phyloP scores from a whole-genome alignment of 2,329 filamentous ascomycete genomes.

The Penicillium hesseltinei region DNA sequence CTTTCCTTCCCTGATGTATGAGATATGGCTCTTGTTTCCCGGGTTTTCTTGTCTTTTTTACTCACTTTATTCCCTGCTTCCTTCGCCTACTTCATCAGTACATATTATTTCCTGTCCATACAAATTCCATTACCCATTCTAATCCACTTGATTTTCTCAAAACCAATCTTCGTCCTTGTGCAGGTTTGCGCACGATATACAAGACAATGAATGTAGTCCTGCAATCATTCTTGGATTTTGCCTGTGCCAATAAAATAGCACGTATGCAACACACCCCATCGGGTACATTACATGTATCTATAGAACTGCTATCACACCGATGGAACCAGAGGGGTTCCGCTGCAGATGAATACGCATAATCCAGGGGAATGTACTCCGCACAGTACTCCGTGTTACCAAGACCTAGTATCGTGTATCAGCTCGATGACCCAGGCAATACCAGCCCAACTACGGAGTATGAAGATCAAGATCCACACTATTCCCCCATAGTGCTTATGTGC shows the following conservation, averaged over 20 bases:
- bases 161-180: background rate
- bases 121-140: constrained; percentile 2
- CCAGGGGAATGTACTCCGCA: background rate
- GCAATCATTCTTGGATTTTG: background rate
- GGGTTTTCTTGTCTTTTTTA: background rate
- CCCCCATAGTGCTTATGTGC: background rate
- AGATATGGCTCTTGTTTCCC: constrained; percentile 9
- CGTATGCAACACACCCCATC: background rate
- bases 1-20: constrained; percentile 6
- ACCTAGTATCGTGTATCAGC: background rate
- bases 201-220: background rate
- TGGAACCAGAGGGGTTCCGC: background rate
- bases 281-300: background rate
- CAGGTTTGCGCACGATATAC: background rate
- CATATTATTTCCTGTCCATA: constrained; percentile 20
- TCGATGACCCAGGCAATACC: background rate
- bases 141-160: background rate
- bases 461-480: background rate
- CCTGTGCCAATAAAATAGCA: background rate
- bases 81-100: constrained; percentile 8
- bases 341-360: background rate
- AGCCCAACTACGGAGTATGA: background rate
- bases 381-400: background rate
- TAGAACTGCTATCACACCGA: background rate
- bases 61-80: background rate